These are phyloP conservation scores for Calonectria henricotiae DNA, from an alignment of 2,329 filamentous ascomycete species.

Conservation along the genomic window DNA sequence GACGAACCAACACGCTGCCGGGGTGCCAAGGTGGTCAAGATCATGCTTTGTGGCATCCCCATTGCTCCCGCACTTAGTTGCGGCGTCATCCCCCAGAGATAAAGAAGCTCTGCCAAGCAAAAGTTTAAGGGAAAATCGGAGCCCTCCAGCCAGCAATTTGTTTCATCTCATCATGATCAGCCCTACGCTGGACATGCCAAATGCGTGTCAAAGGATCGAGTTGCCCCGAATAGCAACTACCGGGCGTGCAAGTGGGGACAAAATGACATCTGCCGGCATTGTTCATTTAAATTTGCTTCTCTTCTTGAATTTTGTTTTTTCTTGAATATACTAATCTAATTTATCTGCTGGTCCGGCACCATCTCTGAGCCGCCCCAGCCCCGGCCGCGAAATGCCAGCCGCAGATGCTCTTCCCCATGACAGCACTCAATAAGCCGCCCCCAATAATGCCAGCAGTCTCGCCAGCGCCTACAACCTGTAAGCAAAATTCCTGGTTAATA, in stretches of 20 bases:
- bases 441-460: constrained; percentile 52
- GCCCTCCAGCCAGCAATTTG: not conserved
- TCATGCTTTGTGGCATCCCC: constrained; percentile 5
- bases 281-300: not conserved
- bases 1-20: not conserved
- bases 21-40: not conserved
- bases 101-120: constrained; percentile 4
- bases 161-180: constrained; percentile 11
- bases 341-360: constrained; percentile 51
- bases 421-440: constrained; percentile 50
- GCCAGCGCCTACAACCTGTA: constrained; percentile 53
- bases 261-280: not conserved
- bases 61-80: not conserved
- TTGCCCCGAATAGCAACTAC: not conserved
- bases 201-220: not conserved
- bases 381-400: constrained; percentile 17
- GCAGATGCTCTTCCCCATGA: constrained; percentile 51
- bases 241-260: not conserved
- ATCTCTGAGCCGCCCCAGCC: constrained; percentile 43
- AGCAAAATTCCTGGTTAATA: constrained; percentile 51
- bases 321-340: constrained; percentile 10
- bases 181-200: not conserved
- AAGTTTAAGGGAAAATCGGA: not conserved
- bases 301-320: constrained; percentile 10
- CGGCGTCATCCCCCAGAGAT: constrained; percentile 4